Conservation (phyloP, 495 filamentous ascomycete species). For the Podospora appendiculata region DNA sequence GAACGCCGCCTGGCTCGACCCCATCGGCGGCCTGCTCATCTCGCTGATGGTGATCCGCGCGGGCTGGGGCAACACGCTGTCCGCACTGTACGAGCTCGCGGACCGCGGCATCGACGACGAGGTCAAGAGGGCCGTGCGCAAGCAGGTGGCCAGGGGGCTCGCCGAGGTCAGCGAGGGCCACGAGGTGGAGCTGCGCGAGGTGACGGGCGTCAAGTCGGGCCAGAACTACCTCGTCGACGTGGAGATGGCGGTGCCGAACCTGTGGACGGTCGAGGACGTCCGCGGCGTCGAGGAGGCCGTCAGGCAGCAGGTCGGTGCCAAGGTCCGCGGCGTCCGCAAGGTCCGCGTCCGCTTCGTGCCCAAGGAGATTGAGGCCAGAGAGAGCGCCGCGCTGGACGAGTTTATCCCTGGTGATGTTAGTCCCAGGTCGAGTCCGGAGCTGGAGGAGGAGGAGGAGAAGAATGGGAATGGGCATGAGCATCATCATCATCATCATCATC, state of each 20-base stretch:
- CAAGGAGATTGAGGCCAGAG: slow-evolving; percentile 37
- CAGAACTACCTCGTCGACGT: slow-evolving; percentile 92
- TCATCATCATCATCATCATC: background rate
- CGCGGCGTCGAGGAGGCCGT: slow-evolving; percentile 63
- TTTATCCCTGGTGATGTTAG: slow-evolving; percentile 66
- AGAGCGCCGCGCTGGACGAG: slow-evolving; percentile 55
- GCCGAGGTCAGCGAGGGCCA: slow-evolving; percentile 34
- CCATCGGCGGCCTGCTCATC: slow-evolving; percentile 87
- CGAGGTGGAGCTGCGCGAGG: slow-evolving; percentile 54
- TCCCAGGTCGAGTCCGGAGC: slow-evolving; percentile 57
- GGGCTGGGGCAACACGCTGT: slow-evolving; percentile 75
- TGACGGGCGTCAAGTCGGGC: slow-evolving; percentile 85
- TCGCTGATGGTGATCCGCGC: slow-evolving; percentile 88
- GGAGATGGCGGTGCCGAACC: slow-evolving; percentile 66
- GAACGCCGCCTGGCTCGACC: slow-evolving; percentile 85
- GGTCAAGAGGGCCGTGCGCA: slow-evolving; percentile 59
- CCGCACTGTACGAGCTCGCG: slow-evolving; percentile 77
- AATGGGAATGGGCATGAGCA: slow-evolving; percentile 5
- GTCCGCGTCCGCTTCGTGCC: slow-evolving; percentile 78
- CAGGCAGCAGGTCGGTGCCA: slow-evolving; percentile 58
- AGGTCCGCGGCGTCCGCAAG: slow-evolving; percentile 72
- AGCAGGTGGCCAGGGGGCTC: slow-evolving; percentile 54
- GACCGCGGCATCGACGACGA: slow-evolving; percentile 85
- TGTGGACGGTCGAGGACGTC: slow-evolving; percentile 63
- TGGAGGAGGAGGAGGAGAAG: slow-evolving; percentile 38